These are phyloP conservation scores for Penicillium sp. DNA, from an alignment of 2,329 filamentous ascomycete genomes.

Conservation along the genomic window DNA sequence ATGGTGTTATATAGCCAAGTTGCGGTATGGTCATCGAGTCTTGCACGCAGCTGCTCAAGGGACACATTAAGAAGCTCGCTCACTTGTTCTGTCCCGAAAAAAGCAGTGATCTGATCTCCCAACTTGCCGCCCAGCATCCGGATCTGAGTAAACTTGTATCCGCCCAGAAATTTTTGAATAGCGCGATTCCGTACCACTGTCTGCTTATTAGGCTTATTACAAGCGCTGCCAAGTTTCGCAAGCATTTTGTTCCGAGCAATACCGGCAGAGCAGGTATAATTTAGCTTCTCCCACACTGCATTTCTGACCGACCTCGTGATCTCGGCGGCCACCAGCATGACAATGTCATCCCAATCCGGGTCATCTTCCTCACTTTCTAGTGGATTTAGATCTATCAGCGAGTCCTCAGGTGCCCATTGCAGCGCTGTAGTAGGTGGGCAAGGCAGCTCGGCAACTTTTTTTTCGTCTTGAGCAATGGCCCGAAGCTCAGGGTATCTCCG, in stretches of 20 bases:
- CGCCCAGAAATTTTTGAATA: constrained; percentile 72
- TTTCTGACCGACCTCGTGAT: constrained; percentile 76
- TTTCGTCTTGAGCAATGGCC: constrained; percentile 54
- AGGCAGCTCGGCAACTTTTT: constrained; percentile 64
- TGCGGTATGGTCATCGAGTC: constrained; percentile 80
- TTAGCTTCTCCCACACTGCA: constrained; percentile 66
- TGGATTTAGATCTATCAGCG: constrained; percentile 74
- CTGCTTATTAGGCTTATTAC: constrained; percentile 92
- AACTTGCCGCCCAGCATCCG: constrained; percentile 93
- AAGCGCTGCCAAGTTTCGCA: constrained; percentile 85
- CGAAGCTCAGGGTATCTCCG: constrained; percentile 73
- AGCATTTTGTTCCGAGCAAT: constrained; percentile 92
- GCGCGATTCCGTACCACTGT: constrained; percentile 90
- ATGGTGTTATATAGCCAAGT: constrained; percentile 83
- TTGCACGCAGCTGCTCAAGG: constrained; percentile 72
- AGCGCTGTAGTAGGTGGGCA: constrained; percentile 70
- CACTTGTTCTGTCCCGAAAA: constrained; percentile 78
- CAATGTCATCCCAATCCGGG: constrained; percentile 95
- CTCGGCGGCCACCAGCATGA: constrained; percentile 81
- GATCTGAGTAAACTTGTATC: constrained; percentile 93
- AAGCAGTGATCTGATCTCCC: constrained; percentile 79
- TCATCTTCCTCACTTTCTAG: constrained; percentile 72
- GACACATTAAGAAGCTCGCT: constrained; percentile 71
- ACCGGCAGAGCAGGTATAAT: constrained; percentile 90
- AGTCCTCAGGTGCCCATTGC: constrained; percentile 76